phyloP scores from a whole-genome alignment of 23 red algal species.

The Gracilaria caudata region DNA sequence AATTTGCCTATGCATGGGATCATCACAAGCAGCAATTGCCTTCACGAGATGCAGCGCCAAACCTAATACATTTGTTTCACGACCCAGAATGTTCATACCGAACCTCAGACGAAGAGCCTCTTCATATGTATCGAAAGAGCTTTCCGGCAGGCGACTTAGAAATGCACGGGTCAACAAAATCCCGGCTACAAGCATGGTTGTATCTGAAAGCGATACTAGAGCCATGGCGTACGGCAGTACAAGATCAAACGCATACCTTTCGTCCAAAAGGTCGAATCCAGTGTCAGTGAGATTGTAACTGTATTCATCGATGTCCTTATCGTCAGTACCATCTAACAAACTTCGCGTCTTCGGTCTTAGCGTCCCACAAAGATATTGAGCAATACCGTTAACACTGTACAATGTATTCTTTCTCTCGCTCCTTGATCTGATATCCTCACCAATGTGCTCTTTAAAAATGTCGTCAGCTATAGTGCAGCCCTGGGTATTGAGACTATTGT shows the following conservation, averaged over 20 bases:
- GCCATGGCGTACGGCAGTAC: constrained; percentile 44
- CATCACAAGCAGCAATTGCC: constrained; percentile 39
- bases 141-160: constrained; percentile 34
- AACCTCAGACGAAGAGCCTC: constrained; percentile 48
- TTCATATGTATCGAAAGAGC: constrained; percentile 27
- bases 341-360: constrained; percentile 33
- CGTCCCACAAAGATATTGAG: constrained; percentile 35
- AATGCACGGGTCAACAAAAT: constrained; percentile 31
- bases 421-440: constrained; percentile 37
- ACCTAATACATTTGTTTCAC: constrained; percentile 48
- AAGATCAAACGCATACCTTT: constrained; percentile 44
- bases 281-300: constrained; percentile 35
- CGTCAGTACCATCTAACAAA: neutral
- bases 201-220: constrained; percentile 8
- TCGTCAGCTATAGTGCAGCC: constrained; percentile 9
- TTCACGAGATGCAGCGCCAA: constrained; percentile 31
- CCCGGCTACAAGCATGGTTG: constrained; percentile 29
- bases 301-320: neutral
- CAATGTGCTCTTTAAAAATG: constrained; percentile 44
- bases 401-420: constrained; percentile 40
- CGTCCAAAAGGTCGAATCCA: constrained; percentile 45
- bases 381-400: constrained; percentile 41
- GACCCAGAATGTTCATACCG: constrained; percentile 7
- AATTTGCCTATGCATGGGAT: constrained; percentile 40
- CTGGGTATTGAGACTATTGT: constrained; percentile 12